These are phyloP conservation scores for Miamiensis avidus DNA, from an alignment of 169 alveolate species.

Conservation along the genomic window DNA sequence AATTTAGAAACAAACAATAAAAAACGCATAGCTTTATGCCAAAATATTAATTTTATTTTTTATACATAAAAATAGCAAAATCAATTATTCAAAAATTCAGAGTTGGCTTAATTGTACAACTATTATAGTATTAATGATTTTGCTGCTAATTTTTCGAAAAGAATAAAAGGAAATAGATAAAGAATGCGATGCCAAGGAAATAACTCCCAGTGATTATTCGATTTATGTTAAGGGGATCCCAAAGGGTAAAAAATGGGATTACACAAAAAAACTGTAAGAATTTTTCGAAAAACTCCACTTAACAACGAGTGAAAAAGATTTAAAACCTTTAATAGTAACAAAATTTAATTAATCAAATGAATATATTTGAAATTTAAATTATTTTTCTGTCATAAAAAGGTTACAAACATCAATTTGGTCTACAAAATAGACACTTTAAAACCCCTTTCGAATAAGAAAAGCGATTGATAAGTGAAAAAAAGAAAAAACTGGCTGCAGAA, in stretches of 20 bases:
- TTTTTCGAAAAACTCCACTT: neutral
- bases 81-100: conserved; percentile 19
- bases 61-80: too few relatives aligned
- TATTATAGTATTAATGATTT: conserved; percentile 17
- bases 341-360: too few relatives aligned
- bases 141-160: conserved; percentile 25
- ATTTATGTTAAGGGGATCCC: neutral
- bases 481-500: conserved; percentile 3
- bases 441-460: neutral
- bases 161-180: conserved; percentile 28
- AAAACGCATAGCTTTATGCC: too few relatives aligned
- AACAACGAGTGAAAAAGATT: too few relatives aligned
- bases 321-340: too few relatives aligned
- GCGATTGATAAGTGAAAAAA: neutral
- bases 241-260: neutral
- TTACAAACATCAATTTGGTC: neutral
- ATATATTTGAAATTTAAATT: too few relatives aligned
- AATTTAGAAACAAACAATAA: neutral
- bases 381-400: too few relatives aligned
- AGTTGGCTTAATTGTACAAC: conserved; percentile 22
- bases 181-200: conserved; percentile 31
- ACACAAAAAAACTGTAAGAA: neutral
- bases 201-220: conserved; percentile 35
- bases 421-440: neutral
- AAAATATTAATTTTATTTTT: too few relatives aligned